phyloP scores from a whole-genome alignment of 129 eudicot species.

The Flaveria brownii region DNA sequence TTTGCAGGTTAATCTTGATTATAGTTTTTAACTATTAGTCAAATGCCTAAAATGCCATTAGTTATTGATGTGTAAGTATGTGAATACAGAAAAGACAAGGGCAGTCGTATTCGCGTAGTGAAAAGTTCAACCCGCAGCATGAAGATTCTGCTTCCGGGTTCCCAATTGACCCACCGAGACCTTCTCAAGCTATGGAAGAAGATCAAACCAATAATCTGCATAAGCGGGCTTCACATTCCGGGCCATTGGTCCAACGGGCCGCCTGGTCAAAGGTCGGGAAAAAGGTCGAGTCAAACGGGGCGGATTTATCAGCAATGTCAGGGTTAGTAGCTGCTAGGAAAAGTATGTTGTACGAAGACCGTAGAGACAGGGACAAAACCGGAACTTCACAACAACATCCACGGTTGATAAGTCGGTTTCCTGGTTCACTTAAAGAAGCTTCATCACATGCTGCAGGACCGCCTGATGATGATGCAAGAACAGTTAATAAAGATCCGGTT shows the following conservation, averaged over 20 bases:
- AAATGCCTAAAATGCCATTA: neutral
- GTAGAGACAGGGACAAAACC: conserved; percentile 69
- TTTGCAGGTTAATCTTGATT: conserved; percentile 56
- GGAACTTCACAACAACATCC: conserved; percentile 54
- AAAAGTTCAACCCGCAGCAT: conserved; percentile 76
- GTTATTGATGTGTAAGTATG: conserved; percentile 17
- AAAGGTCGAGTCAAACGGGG: conserved; percentile 57
- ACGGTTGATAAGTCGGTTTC: conserved; percentile 57
- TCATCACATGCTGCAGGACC: conserved; percentile 40
- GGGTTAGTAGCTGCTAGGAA: conserved; percentile 67
- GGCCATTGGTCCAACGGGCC: conserved; percentile 75
- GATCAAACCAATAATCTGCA: conserved; percentile 40
- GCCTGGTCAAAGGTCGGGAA: conserved; percentile 79
- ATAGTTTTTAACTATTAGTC: neutral
- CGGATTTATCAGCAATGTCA: conserved; percentile 62
- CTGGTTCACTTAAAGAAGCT: conserved; percentile 80
- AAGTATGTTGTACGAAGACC: conserved; percentile 68
- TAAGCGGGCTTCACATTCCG: conserved; percentile 83
- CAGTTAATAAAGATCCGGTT: conserved; percentile 55
- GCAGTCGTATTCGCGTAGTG: conserved; percentile 72
- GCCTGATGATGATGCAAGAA: conserved; percentile 53
- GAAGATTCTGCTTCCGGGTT: conserved; percentile 94
- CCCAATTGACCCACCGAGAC: conserved; percentile 91
- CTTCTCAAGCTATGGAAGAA: conserved; percentile 72
- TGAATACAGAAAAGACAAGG: conserved; percentile 67